Percentiles rank a stretch among this genome's conserved stretches.
These are phyloP conservation scores for Arxiozyma heterogenica DNA, from an alignment of 1,139 yeast species.

Conservation along the genomic window DNA sequence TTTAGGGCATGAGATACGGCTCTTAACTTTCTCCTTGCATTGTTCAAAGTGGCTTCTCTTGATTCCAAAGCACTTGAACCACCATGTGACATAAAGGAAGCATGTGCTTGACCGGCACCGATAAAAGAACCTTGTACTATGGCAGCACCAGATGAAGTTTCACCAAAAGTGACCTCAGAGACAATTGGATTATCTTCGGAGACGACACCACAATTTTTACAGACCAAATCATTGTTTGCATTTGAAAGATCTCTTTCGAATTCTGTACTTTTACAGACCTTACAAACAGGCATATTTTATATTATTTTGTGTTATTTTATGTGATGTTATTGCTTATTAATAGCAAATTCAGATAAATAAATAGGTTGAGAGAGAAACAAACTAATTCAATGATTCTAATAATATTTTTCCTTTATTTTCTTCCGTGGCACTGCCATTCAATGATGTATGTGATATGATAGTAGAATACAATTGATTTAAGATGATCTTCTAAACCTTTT, in stretches of 20 bases:
- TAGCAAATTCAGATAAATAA: background rate
- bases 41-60: conserved; percentile 76
- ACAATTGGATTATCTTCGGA: conserved; percentile 90
- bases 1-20: conserved; percentile 70
- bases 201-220: conserved; percentile 77
- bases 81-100: conserved; percentile 46
- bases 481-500: background rate
- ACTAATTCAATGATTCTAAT: no score
- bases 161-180: conserved; percentile 90
- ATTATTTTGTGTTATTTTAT: no score
- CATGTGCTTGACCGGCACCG: conserved; percentile 78
- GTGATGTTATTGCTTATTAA: background rate
- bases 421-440: background rate
- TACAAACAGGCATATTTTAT: conserved; percentile 26
- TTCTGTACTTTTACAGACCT: conserved; percentile 40
- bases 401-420: no score
- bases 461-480: background rate
- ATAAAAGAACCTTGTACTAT: conserved; percentile 91
- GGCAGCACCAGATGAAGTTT: conserved; percentile 87
- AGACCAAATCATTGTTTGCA: conserved; percentile 70
- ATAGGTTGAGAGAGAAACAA: background rate
- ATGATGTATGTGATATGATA: no score
- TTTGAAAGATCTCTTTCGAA: conserved; percentile 43
- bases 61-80: conserved; percentile 69
- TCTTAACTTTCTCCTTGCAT: conserved; percentile 68